These are phyloP conservation scores for Fusarium haematococcum DNA, from an alignment of 2,329 filamentous ascomycete species.

Conservation along the genomic window DNA sequence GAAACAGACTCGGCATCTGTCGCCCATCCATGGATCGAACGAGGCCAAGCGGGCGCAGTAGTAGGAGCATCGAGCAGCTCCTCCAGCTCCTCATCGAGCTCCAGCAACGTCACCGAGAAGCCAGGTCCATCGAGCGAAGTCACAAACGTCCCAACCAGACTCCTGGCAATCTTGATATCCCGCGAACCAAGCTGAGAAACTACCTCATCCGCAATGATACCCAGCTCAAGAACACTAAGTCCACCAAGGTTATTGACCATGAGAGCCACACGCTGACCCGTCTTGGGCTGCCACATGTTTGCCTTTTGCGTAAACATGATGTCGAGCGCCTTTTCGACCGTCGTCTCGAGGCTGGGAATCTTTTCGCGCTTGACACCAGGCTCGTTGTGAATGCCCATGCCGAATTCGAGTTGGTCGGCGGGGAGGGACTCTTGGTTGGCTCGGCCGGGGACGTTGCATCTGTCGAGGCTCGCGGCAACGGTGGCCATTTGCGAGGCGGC, in stretches of 20 bases:
- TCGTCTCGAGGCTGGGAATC: conserved; percentile 27
- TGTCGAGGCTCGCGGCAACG: conserved; percentile 41
- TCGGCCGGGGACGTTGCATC: conserved; percentile 39
- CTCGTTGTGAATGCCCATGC: conserved; percentile 45
- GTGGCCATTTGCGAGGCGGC: conserved; percentile 42
- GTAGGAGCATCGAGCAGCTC: conserved; percentile 36
- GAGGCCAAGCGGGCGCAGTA: conserved; percentile 40
- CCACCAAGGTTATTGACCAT: conserved; percentile 44
- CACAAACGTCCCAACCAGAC: conserved; percentile 39
- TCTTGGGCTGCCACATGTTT: conserved; percentile 38
- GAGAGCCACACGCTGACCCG: conserved; percentile 29
- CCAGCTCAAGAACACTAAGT: conserved; percentile 38
- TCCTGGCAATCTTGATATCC: conserved; percentile 26
- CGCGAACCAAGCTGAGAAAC: conserved; percentile 23
- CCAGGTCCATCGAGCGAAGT: conserved; percentile 42
- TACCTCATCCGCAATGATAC: conserved; percentile 41
- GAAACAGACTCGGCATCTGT: conserved; percentile 28
- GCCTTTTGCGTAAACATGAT: conserved; percentile 40
- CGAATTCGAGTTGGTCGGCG: conserved; percentile 37
- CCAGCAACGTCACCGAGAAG: conserved; percentile 37
- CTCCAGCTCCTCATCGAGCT: conserved; percentile 37
- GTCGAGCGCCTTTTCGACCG: conserved; percentile 30
- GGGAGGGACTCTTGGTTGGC: conserved; percentile 36
- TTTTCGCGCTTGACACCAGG: conserved; percentile 40
- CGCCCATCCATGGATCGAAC: conserved; percentile 36